A percentile compares a stretch with the other conserved stretches of the same genome.
phyloP scores from a whole-genome alignment of 1,139 yeast genomes.

The Geotrichum aggregatum region DNA sequence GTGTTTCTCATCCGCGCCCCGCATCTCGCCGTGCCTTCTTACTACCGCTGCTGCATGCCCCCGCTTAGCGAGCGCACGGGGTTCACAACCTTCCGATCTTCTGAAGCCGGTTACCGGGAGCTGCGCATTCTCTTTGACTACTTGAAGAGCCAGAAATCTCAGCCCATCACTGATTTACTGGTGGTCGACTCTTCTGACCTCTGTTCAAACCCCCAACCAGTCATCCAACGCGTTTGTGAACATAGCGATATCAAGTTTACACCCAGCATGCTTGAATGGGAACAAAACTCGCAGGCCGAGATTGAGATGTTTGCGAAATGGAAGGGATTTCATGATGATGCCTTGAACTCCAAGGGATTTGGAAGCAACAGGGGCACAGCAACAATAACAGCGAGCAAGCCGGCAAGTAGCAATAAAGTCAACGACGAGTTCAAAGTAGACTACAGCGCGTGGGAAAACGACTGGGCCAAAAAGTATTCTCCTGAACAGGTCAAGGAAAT shows the following conservation, averaged over 20 bases:
- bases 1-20: slow-evolving; percentile 34
- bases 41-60: slow-evolving; percentile 34
- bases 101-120: slow-evolving; percentile 34
- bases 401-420: slow-evolving; percentile 1
- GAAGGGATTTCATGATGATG: slow-evolving; percentile 36
- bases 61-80: slow-evolving; percentile 32
- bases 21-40: slow-evolving; percentile 33
- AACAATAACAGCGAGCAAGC: too few species aligned
- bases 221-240: slow-evolving; percentile 28
- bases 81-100: slow-evolving; percentile 29
- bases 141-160: too few species aligned
- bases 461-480: slow-evolving; percentile 28
- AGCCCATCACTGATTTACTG: slow-evolving; percentile 15
- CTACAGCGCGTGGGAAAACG: slow-evolving; percentile 27
- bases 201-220: slow-evolving; percentile 27
- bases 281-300: slow-evolving; percentile 25
- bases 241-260: slow-evolving; percentile 28
- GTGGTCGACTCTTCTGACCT: slow-evolving; percentile 32
- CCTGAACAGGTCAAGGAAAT: slow-evolving; percentile 26
- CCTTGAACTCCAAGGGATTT: slow-evolving; percentile 31
- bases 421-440: slow-evolving; percentile 25
- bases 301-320: slow-evolving; percentile 31
- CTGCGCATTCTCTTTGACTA: slow-evolving; percentile 32
- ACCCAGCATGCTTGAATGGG: slow-evolving; percentile 32
- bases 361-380: background rate